phyloP scores from a whole-genome alignment of 164 flowering plant species.

The Umbellularia californica region DNA sequence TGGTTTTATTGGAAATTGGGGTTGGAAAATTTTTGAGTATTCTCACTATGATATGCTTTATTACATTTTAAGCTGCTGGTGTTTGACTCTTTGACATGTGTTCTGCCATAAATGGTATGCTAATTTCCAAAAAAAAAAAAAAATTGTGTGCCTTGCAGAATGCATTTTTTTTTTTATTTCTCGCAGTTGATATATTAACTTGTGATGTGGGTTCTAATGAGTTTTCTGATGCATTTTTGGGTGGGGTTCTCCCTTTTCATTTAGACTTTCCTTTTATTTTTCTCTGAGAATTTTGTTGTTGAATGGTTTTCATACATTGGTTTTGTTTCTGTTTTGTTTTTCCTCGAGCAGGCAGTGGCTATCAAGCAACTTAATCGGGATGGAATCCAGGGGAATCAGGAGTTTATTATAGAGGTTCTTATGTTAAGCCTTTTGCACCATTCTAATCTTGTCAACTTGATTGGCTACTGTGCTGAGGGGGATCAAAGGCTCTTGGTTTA shows the following conservation, averaged over 20 bases:
- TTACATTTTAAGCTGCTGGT: no score
- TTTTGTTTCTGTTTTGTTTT: not conserved
- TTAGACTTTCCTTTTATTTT: no score
- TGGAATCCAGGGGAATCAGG: slow-evolving; percentile 76
- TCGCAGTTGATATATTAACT: no score
- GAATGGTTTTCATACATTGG: not conserved
- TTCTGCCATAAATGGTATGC: no score
- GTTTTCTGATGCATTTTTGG: no score
- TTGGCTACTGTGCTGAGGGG: slow-evolving; percentile 80
- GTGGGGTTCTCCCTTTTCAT: not conserved
- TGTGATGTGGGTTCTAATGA: no score
- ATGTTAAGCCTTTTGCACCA: slow-evolving; percentile 86
- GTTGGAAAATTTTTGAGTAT: no score
- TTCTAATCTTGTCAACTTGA: slow-evolving; percentile 73
- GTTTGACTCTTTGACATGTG: no score
- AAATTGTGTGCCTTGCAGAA: no score
- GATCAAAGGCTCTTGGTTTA: slow-evolving; percentile 86
- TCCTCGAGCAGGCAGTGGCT: slow-evolving; percentile 49
- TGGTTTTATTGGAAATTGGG: no score
- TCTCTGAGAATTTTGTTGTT: not conserved
- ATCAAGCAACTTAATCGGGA: slow-evolving; percentile 58
- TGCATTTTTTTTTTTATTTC: no score
- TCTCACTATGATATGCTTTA: not conserved
- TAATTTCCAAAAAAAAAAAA: no score
- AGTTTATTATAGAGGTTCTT: slow-evolving; percentile 85